Evolutionary conservation across 495 filamentous ascomycete genomes (phyloP).

Genomic region (Aspergillus saccharolyticus): DNA sequence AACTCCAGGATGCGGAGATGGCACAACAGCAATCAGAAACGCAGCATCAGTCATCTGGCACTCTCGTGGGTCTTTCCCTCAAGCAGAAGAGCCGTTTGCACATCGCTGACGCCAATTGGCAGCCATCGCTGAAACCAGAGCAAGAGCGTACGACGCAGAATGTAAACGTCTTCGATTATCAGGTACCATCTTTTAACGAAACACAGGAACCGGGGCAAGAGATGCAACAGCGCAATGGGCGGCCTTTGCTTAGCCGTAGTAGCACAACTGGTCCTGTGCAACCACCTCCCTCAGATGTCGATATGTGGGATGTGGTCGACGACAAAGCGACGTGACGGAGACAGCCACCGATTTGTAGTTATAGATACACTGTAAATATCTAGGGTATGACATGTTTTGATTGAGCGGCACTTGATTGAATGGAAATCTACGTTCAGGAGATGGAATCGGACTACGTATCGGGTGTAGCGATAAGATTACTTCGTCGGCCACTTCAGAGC

Average conservation of each 20-base stretch:
- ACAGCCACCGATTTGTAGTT: background rate
- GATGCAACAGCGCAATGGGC: conserved; percentile 34
- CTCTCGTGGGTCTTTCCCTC: background rate
- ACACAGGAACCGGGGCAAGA: conserved; percentile 27
- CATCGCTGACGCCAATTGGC: conserved; percentile 7
- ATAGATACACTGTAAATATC: background rate
- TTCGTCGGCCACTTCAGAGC: background rate
- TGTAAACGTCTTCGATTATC: conserved; percentile 42
- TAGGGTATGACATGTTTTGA: background rate
- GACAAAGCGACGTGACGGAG: conserved; percentile 13
- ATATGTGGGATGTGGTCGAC: conserved; percentile 10
- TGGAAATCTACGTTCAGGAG: too few relatives aligned
- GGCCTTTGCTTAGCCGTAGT: conserved; percentile 20
- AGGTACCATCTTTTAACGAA: conserved; percentile 36
- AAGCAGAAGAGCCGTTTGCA: background rate
- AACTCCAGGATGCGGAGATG: conserved; percentile 27
- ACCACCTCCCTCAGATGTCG: background rate
- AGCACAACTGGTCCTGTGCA: conserved; percentile 11
- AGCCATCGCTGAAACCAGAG: conserved; percentile 10
- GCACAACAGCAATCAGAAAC: background rate
- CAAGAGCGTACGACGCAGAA: conserved; percentile 9
- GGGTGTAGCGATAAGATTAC: background rate
- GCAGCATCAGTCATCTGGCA: background rate
- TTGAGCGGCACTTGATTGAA: background rate
- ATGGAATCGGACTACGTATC: background rate